Conservation (phyloP, 78 protist species). For the Dictyostelium firmibasis region DNA sequence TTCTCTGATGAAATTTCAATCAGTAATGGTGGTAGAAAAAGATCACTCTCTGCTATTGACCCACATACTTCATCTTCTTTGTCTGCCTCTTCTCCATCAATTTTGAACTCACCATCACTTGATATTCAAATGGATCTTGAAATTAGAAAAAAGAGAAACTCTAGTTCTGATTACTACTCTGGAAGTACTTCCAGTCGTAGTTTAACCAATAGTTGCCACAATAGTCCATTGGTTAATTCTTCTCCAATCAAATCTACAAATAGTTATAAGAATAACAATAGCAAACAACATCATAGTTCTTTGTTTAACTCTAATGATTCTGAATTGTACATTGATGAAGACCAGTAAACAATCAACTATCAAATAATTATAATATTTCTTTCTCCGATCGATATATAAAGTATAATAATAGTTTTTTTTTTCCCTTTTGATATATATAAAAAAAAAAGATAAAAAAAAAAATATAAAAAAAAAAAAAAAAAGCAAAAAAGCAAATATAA, state of each 20-base stretch:
- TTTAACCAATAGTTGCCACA: not conserved
- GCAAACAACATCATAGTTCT: not conserved
- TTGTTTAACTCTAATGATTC: not conserved
- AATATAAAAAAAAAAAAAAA: not conserved
- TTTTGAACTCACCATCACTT: not conserved
- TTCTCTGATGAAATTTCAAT: not conserved
- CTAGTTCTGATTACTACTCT: not conserved
- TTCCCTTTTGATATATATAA: not conserved
- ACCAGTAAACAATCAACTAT: not conserved
- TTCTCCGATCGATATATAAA: constrained; percentile 1
- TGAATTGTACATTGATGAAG: not conserved
- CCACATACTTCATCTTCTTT: not conserved
- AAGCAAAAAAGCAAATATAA: not conserved
- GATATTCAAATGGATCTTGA: constrained; percentile 15
- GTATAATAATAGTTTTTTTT: not conserved
- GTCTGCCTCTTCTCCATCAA: not conserved
- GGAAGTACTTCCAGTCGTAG: not conserved
- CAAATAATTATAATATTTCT: not conserved
- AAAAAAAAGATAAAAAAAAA: not conserved
- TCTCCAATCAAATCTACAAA: not conserved
- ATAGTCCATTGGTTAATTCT: not conserved
- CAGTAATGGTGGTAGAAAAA: not conserved
- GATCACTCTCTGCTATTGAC: not conserved
- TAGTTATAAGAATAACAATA: not conserved
- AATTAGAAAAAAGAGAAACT: not conserved